phyloP scores from a whole-genome alignment of 2,329 filamentous ascomycete genomes.

The Penicillium brevicompactum region DNA sequence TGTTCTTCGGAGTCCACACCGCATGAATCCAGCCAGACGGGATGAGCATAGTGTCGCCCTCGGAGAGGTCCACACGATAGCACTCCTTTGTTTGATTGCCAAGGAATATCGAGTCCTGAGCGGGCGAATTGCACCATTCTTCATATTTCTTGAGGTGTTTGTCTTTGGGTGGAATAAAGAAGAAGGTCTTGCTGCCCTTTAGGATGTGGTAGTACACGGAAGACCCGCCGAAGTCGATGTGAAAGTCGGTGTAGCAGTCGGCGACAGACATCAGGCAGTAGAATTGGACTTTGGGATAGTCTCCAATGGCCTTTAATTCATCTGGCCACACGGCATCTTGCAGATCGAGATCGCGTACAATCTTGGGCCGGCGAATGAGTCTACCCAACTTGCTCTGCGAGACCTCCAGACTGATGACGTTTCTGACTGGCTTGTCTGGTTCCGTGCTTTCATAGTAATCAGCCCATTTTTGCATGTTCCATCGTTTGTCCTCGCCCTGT shows the following conservation, averaged over 20 bases:
- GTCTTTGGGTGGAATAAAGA: conserved; percentile 70
- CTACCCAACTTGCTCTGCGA: conserved; percentile 65
- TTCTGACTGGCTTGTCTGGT: conserved; percentile 61
- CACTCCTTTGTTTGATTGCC: conserved; percentile 67
- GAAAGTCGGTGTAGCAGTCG: conserved; percentile 72
- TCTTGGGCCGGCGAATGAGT: conserved; percentile 63
- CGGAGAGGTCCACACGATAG: conserved; percentile 65
- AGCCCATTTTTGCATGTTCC: conserved; percentile 67
- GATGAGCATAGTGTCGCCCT: conserved; percentile 71
- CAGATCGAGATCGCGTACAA: conserved; percentile 64
- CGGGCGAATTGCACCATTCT: conserved; percentile 68
- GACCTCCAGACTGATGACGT: conserved; percentile 70
- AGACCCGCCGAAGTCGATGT: conserved; percentile 71
- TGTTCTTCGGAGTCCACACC: conserved; percentile 70
- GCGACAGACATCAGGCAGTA: conserved; percentile 72
- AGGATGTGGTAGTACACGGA: conserved; percentile 72
- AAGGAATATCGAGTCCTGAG: conserved; percentile 67
- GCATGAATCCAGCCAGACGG: conserved; percentile 73
- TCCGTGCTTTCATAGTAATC: conserved; percentile 67
- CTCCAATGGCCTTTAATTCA: conserved; percentile 55
- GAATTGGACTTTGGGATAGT: conserved; percentile 66
- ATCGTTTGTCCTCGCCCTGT: conserved; percentile 64
- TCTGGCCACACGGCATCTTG: conserved; percentile 56
- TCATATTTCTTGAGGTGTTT: conserved; percentile 71
- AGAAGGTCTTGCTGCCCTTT: conserved; percentile 70